Evolutionary conservation across 441 rosid genomes (phyloP), one percentile per base, ranked within the genome.

Genomic region (Erodium moschatum): DNA sequence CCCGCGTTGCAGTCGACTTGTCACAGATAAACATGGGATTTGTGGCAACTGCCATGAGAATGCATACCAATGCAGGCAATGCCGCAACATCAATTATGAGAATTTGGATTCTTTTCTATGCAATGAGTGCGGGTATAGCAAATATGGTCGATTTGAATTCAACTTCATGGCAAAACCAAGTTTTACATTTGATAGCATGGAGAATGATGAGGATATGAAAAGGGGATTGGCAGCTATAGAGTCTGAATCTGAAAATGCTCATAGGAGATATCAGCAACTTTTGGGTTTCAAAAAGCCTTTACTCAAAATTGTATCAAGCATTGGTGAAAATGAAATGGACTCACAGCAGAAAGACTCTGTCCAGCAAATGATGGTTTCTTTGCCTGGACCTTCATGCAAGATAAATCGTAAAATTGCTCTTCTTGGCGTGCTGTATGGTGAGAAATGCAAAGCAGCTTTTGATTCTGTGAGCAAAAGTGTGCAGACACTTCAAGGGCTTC

Each of bases 381-480:
- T 96, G 74, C 96, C 98, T 56, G 97, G 99, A 71, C 99, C 99
- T 68, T 91, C 99, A 48, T 94, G 97, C 79, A 96, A 96, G 88
- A 89, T 93, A 72, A 96, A 96, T 83, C 97, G 99, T 27, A 96
- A 93, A 81, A 90, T 96, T 78, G 96, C 98, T 73, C 98, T 93
- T 81, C 92, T 96, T 73, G 99, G 99, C 79, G 98, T 96, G 68
- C 84, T 96, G 48, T 96, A 96, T 80, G 98, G 98, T 82, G 99
- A 96, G 81, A 96, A 96, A 80, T 96, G 98, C 87, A 96, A 96
- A 83, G 98, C 98, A 79, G 98, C 99, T 77, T 96, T 96, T 85
- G 99, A 93, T 82, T 96, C 99, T 76, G 99, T 96, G 71, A 93
- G 97, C 87, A 96, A 96, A 85, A 96, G 98, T 82, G 99, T 96